Evolutionary conservation across 768 basidiomycete genomes (phyloP).

Genomic region (Trametes villosa): DNA sequence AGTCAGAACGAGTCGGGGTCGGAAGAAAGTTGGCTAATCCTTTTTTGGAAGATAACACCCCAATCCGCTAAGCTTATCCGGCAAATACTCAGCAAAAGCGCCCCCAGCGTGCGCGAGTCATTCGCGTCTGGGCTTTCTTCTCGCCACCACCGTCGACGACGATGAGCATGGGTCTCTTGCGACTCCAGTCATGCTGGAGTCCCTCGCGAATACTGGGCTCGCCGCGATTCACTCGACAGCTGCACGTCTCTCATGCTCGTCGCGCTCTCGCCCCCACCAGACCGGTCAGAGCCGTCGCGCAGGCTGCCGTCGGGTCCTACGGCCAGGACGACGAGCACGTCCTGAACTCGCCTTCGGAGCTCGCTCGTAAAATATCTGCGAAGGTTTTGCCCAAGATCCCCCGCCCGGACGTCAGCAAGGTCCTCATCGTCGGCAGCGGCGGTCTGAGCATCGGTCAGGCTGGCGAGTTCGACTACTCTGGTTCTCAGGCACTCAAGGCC

Average conservation of each 20-base stretch:
- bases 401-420: conserved; percentile 90
- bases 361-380: conserved; percentile 92
- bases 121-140: conserved; percentile 3
- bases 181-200: conserved; percentile 26
- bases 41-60: conserved; percentile 9
- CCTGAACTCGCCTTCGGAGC: conserved; percentile 91
- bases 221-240: conserved; percentile 34
- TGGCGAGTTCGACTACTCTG: conserved; percentile 99
- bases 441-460: conserved; percentile 98
- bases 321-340: conserved; percentile 58
- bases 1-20: too few relatives aligned
- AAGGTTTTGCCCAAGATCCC: conserved; percentile 92
- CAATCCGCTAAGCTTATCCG: conserved; percentile 1
- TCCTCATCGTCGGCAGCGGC: conserved; percentile 94
- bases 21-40: conserved; percentile 6
- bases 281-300: conserved; percentile 67
- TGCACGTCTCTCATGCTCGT: conserved; percentile 50
- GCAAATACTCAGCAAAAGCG: conserved; percentile 2
- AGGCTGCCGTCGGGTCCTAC: conserved; percentile 76
- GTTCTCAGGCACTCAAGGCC: conserved; percentile 98
- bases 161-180: conserved; percentile 28
- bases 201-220: conserved; percentile 20
- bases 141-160: conserved; percentile 23
- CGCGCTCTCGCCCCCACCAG: conserved; percentile 48
- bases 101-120: conserved; percentile 15